Conservation (phyloP, 2,329 filamentous ascomycete species). For the Sclerotinia borealis region DNA sequence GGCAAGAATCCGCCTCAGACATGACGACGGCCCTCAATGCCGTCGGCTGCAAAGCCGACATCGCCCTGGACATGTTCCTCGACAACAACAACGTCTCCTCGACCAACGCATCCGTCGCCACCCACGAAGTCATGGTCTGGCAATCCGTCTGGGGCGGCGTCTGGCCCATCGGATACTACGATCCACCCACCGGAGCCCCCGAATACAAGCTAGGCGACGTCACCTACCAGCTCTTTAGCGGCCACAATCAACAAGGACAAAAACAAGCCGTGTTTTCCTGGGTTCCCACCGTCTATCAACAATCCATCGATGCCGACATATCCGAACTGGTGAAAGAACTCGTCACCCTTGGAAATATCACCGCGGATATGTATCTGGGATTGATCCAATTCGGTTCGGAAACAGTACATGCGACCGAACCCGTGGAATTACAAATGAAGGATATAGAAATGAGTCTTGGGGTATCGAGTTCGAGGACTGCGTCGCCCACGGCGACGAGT, state of each 20-base stretch:
- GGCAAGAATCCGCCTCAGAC: background rate
- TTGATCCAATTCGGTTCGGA: conserved; percentile 5
- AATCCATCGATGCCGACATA: background rate
- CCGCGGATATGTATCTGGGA: conserved; percentile 3
- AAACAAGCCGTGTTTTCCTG: conserved; percentile 4
- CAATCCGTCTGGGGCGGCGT: conserved; percentile 11
- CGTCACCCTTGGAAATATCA: background rate
- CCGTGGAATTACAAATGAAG: background rate
- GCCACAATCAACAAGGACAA: conserved; percentile 4
- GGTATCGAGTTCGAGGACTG: background rate
- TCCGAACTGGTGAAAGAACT: background rate
- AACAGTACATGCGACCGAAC: background rate
- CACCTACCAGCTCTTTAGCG: background rate
- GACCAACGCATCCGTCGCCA: background rate
- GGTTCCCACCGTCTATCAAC: background rate
- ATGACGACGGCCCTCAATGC: background rate
- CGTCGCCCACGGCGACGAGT: background rate
- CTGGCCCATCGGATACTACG: conserved; percentile 9
- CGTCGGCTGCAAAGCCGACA: conserved; percentile 9
- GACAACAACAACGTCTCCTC: background rate
- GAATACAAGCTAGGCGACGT: background rate
- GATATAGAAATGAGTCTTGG: conserved; percentile 3
- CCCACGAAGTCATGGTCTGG: conserved; percentile 10
- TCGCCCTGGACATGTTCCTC: conserved; percentile 10
- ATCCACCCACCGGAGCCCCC: background rate